phyloP scores from a whole-genome alignment of 2,329 filamentous ascomycete species.

The Fusarium sp. region DNA sequence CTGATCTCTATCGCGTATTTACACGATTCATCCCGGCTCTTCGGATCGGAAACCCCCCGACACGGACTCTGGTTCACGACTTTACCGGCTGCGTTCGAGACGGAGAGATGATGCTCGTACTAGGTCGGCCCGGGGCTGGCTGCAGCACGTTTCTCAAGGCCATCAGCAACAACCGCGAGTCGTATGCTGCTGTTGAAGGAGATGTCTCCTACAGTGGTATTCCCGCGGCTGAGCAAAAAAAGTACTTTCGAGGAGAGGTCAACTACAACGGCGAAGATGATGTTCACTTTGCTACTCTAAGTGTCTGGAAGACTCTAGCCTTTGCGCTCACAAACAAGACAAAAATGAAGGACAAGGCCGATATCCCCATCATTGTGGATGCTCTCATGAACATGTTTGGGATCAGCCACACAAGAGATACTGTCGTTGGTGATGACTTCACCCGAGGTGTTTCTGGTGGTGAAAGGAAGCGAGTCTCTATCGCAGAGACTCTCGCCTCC shows the following conservation, averaged over 20 bases:
- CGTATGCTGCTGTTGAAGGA: conserved; percentile 72
- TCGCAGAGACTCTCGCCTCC: conserved; percentile 79
- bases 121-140: conserved; percentile 77
- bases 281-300: conserved; percentile 76
- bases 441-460: conserved; percentile 80
- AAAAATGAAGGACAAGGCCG: conserved; percentile 68
- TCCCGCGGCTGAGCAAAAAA: conserved; percentile 71
- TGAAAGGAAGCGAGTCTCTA: conserved; percentile 81
- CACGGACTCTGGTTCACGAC: conserved; percentile 44
- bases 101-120: conserved; percentile 53
- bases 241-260: conserved; percentile 77
- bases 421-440: conserved; percentile 76
- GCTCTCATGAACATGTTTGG: conserved; percentile 81
- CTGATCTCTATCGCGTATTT: conserved; percentile 75
- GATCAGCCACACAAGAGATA: conserved; percentile 78
- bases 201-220: conserved; percentile 78
- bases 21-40: conserved; percentile 50
- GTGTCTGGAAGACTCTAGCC: conserved; percentile 79
- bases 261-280: conserved; percentile 83
- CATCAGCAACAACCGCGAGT: conserved; percentile 73
- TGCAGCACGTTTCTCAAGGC: conserved; percentile 82
- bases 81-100: conserved; percentile 50
- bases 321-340: conserved; percentile 82
- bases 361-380: conserved; percentile 74
- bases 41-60: conserved; percentile 36